Evolutionary conservation across 2,329 filamentous ascomycete genomes (phyloP).

Genomic region (Fusarium palustre): DNA sequence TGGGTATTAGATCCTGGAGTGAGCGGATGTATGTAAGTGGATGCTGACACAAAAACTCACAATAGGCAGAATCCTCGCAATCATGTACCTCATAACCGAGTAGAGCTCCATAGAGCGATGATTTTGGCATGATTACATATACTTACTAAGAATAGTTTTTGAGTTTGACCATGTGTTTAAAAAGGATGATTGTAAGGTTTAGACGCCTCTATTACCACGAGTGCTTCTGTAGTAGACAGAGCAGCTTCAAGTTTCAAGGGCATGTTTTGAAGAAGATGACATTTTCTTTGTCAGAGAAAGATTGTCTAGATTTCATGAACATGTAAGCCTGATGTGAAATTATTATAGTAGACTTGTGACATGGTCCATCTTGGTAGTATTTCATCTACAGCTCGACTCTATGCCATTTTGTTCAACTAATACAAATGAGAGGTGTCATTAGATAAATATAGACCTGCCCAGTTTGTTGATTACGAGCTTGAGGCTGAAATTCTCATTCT

Average conservation of each 20-base stretch:
- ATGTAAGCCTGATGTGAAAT: background rate
- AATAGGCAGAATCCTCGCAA: conserved; percentile 8
- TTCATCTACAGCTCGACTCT: background rate
- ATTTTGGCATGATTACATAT: background rate
- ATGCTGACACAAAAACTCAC: conserved; percentile 4
- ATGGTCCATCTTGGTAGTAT: background rate
- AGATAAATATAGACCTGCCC: background rate
- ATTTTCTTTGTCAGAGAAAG: too few relatives aligned
- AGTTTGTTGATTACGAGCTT: conserved; percentile 6
- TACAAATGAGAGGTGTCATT: background rate
- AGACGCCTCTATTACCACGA: background rate
- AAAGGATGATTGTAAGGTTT: background rate
- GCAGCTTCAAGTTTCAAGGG: background rate
- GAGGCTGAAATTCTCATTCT: background rate
- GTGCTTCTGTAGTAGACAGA: background rate
- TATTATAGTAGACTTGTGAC: background rate
- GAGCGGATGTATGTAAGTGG: conserved; percentile 14
- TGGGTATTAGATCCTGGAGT: background rate
- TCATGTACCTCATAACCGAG: background rate
- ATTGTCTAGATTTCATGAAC: background rate
- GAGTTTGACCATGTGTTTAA: background rate
- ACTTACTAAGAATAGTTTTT: background rate
- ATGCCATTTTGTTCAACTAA: background rate
- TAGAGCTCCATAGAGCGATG: background rate
- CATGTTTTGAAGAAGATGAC: background rate